phyloP scores from a whole-genome alignment of 768 basidiomycete species.

The Termitomyces sp. region DNA sequence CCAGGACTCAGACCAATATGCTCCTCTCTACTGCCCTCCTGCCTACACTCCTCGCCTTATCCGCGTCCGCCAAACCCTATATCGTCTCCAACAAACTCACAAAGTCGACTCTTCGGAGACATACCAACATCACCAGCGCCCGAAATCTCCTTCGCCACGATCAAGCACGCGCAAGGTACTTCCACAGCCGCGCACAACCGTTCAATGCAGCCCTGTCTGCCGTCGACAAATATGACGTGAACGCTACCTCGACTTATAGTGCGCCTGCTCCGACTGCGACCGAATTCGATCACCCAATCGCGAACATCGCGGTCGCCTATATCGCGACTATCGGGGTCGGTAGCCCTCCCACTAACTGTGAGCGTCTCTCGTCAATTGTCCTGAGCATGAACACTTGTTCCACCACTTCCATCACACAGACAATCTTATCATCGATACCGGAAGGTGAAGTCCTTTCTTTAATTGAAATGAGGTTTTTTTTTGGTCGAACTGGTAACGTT shows the following conservation, averaged over 20 bases:
- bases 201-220: constrained; percentile 16
- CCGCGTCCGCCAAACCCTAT: constrained; percentile 37
- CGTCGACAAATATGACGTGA: not conserved
- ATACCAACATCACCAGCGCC: constrained; percentile 42
- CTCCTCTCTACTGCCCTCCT: constrained; percentile 31
- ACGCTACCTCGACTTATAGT: not conserved
- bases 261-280: not conserved
- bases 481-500: not conserved
- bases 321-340: not conserved
- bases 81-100: constrained; percentile 32
- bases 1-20: constrained; percentile 19
- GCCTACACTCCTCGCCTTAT: constrained; percentile 37
- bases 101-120: constrained; percentile 44
- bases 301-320: not conserved
- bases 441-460: constrained; percentile 27
- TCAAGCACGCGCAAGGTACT: constrained; percentile 37
- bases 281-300: not conserved
- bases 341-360: not conserved
- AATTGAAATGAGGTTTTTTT: no score
- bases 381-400: not conserved
- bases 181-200: constrained; percentile 32
- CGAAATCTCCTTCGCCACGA: constrained; percentile 45
- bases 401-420: constrained; percentile 24
- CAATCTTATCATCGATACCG: constrained; percentile 53
- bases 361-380: not conserved